Percentiles rank a stretch among this genome's conserved stretches.
phyloP scores from a whole-genome alignment of 495 filamentous ascomycete species.

The Aspergillus mulundensis region DNA sequence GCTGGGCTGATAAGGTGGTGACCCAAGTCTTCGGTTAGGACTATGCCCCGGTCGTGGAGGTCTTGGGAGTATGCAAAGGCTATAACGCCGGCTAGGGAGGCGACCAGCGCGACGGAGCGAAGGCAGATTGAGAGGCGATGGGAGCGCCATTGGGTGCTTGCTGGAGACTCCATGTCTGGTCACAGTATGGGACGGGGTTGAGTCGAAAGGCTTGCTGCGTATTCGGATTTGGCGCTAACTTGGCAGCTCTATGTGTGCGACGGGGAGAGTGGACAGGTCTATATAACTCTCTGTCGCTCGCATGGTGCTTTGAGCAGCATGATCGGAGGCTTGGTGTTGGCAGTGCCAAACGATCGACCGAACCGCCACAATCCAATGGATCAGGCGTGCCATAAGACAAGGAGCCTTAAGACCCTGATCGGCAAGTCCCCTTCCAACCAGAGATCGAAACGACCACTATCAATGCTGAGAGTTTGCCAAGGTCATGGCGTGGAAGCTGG shows the following conservation, averaged over 20 bases:
- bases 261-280: neutral
- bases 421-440: neutral
- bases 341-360: neutral
- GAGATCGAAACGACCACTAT: neutral
- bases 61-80: neutral
- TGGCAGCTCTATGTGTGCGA: no score
- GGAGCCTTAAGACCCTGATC: neutral
- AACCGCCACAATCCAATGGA: neutral
- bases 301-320: neutral
- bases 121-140: neutral
- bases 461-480: neutral
- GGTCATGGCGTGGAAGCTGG: neutral
- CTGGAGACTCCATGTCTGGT: neutral
- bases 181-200: no score
- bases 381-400: neutral
- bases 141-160: neutral
- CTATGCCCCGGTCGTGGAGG: neutral
- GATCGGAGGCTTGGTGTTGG: neutral
- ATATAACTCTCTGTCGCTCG: no score
- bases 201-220: no score
- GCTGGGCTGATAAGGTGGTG: neutral
- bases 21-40: neutral
- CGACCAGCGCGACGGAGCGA: neutral
- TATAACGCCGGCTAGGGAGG: constrained; percentile 1
- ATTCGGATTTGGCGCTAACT: no score